A percentile compares a stretch with the other conserved stretches of the same genome.
These are phyloP conservation scores for Orbilia javanica DNA, from an alignment of 2,329 filamentous ascomycete genomes.

Conservation along the genomic window DNA sequence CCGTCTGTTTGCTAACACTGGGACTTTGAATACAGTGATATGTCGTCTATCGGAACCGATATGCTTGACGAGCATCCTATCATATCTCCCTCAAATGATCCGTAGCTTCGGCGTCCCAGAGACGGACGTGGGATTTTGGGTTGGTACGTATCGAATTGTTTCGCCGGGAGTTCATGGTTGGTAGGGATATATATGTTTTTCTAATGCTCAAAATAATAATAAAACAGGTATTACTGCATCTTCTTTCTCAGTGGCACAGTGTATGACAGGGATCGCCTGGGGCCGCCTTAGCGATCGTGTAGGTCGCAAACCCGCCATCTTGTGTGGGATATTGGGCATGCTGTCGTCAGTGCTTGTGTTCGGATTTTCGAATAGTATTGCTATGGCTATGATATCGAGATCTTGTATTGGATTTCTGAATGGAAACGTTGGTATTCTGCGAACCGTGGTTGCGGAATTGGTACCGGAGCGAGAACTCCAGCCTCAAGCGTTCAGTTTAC, in stretches of 20 bases:
- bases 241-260: slow-evolving; percentile 79
- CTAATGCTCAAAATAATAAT: not conserved
- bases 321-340: slow-evolving; percentile 79
- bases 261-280: slow-evolving; percentile 79
- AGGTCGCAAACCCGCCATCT: slow-evolving; percentile 83
- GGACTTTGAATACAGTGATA: slow-evolving; percentile 71
- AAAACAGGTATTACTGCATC: slow-evolving; percentile 72
- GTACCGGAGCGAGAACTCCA: slow-evolving; percentile 84
- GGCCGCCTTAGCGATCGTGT: slow-evolving; percentile 80
- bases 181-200: not conserved
- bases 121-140: slow-evolving; percentile 82
- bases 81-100: slow-evolving; percentile 75
- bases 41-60: slow-evolving; percentile 83
- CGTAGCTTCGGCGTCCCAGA: slow-evolving; percentile 79
- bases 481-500: slow-evolving; percentile 88
- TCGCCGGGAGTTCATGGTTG: not conserved
- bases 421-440: slow-evolving; percentile 92
- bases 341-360: slow-evolving; percentile 85
- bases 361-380: slow-evolving; percentile 82
- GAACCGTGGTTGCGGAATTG: slow-evolving; percentile 93
- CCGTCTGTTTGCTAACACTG: slow-evolving; percentile 52
- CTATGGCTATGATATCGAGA: slow-evolving; percentile 83
- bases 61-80: slow-evolving; percentile 78
- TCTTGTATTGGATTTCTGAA: slow-evolving; percentile 86
- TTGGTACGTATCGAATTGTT: slow-evolving; percentile 67